Percentiles rank a stretch among this genome's conserved stretches.
Evolutionary conservation across 73 alveolate species (phyloP).

Genomic region (Tetrahymena elliotti): DNA sequence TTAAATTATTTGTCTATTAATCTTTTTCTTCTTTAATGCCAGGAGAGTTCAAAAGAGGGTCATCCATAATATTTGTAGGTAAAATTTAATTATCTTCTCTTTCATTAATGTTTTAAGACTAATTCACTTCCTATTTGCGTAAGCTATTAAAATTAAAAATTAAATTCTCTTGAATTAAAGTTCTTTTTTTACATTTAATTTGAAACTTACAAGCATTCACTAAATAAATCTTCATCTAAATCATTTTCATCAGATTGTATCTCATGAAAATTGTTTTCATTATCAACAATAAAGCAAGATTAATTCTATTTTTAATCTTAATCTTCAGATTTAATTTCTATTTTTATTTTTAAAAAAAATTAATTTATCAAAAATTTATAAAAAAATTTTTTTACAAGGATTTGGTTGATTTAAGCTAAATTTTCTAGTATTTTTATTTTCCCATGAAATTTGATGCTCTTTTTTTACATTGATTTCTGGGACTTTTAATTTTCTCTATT

Average conservation of each 20-base stretch:
- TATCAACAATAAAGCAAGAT: not conserved
- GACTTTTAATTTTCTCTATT: too few relatives aligned
- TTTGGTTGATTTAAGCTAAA: too few relatives aligned
- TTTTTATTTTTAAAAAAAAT: too few relatives aligned
- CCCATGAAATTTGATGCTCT: too few relatives aligned
- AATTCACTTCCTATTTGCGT: too few relatives aligned
- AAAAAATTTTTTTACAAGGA: too few relatives aligned
- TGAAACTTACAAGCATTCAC: not conserved
- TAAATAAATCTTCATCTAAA: not conserved
- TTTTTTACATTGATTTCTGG: too few relatives aligned
- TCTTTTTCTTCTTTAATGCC: not conserved
- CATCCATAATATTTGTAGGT: not conserved
- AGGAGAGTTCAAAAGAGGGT: not conserved
- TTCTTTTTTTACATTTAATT: not conserved
- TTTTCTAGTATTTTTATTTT: too few relatives aligned
- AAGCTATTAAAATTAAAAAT: too few relatives aligned
- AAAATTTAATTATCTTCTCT: not conserved
- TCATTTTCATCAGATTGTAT: not conserved
- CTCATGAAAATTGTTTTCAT: not conserved
- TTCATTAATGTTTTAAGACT: not conserved
- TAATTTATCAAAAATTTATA: too few relatives aligned
- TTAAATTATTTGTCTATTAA: too few relatives aligned
- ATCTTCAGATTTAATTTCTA: not conserved
- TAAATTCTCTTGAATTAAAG: too few relatives aligned
- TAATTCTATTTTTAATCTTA: not conserved